phyloP scores from a whole-genome alignment of 1,284 basidiomycete species.

The Neolentinus lepideus region DNA sequence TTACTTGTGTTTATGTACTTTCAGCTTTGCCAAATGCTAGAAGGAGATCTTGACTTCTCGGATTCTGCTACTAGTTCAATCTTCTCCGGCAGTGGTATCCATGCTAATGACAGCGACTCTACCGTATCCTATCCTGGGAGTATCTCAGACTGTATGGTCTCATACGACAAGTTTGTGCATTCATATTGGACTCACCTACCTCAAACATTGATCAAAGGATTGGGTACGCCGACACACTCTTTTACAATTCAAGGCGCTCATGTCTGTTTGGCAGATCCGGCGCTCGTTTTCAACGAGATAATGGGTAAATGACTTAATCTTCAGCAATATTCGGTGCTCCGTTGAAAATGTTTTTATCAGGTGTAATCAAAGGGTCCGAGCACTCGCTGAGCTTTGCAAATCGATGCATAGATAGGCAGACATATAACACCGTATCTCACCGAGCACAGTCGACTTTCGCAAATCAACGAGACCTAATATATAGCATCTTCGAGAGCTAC shows the following conservation, averaged over 20 bases:
- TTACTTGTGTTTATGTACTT: constrained; percentile 5
- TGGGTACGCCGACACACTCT: constrained; percentile 32
- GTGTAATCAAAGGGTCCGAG: constrained; percentile 65
- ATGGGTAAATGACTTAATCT: constrained; percentile 36
- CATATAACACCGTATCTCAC: constrained; percentile 41
- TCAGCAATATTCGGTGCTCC: constrained; percentile 1
- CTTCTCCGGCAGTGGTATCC: background rate
- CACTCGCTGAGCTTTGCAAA: constrained; percentile 26
- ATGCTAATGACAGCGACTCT: no score
- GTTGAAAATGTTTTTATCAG: constrained; percentile 22
- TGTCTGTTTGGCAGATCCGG: constrained; percentile 36
- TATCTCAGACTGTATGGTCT: constrained; percentile 24
- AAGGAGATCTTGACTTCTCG: constrained; percentile 17
- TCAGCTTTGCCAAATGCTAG: constrained; percentile 36
- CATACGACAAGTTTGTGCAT: constrained; percentile 43
- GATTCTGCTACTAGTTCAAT: background rate
- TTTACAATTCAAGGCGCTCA: background rate
- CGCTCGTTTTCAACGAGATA: constrained; percentile 62
- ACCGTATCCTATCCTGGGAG: no score
- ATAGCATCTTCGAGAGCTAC: constrained; percentile 51
- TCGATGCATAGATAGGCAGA: constrained; percentile 33
- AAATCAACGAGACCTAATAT: constrained; percentile 38
- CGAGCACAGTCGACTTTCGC: constrained; percentile 51
- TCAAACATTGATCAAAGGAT: constrained; percentile 42
- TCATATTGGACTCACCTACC: constrained; percentile 63